Percentiles rank a stretch among this genome's conserved stretches.
Conservation (phyloP, 495 filamentous ascomycete species). For the Hyaloscypha bicolor region DNA sequence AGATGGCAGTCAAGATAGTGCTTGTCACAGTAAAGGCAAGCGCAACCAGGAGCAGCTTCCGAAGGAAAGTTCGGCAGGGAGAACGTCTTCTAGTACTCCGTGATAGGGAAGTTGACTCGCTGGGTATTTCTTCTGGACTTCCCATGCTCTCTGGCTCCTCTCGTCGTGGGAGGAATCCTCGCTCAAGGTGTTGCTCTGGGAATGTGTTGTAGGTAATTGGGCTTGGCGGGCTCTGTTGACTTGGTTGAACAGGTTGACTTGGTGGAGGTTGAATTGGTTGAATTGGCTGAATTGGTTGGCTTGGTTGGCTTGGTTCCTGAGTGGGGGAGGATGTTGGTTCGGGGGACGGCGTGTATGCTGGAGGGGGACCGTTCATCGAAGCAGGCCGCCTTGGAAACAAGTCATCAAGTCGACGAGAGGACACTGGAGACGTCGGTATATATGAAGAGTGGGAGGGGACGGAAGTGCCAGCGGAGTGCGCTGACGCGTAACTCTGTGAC, state of each 20-base stretch:
- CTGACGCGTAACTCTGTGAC: slow-evolving; percentile 24
- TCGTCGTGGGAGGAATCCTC: slow-evolving; percentile 17
- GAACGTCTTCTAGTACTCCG: slow-evolving; percentile 2
- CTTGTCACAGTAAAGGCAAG: slow-evolving; percentile 13
- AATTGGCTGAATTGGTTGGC: background rate
- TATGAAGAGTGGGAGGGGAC: slow-evolving; percentile 12
- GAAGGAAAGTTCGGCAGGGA: background rate
- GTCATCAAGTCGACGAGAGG: slow-evolving; percentile 8
- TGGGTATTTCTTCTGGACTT: slow-evolving; percentile 9
- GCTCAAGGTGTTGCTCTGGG: slow-evolving; percentile 26
- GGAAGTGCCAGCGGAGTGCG: slow-evolving; percentile 1
- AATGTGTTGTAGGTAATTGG: slow-evolving; percentile 28
- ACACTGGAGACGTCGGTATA: slow-evolving; percentile 11
- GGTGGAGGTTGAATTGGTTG: background rate
- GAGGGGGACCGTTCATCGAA: slow-evolving; percentile 22
- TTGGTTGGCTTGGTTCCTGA: background rate
- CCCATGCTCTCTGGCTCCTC: slow-evolving; percentile 33
- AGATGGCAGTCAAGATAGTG: slow-evolving; percentile 4
- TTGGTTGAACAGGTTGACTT: background rate
- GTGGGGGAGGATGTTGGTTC: slow-evolving; percentile 1
- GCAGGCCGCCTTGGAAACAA: slow-evolving; percentile 9
- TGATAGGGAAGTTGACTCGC: slow-evolving; percentile 23
- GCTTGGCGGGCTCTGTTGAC: background rate
- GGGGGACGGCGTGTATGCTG: slow-evolving; percentile 25
- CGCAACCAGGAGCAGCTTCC: slow-evolving; percentile 12